A percentile compares a stretch with the other conserved stretches of the same genome.
Conservation (phyloP, 176 grass and related monocot genomes). For the Musa beccarii region DNA sequence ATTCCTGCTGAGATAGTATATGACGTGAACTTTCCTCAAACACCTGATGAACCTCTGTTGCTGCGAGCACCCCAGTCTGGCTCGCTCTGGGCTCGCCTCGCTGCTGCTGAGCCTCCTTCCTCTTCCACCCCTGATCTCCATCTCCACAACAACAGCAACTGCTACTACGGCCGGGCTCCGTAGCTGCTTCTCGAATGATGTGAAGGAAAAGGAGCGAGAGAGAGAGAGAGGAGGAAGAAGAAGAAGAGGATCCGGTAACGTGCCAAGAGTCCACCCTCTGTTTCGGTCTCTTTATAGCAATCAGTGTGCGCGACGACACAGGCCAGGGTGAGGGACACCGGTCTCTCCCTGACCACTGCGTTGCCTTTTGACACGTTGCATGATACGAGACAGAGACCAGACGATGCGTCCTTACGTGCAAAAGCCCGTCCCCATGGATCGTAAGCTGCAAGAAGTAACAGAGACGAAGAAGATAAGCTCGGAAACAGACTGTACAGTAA, state of each 20-base stretch:
- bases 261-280: neutral
- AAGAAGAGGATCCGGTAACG: neutral
- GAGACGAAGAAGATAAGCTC: too few relatives aligned
- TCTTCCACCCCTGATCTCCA: slow-evolving; percentile 30
- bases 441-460: too few relatives aligned
- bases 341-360: too few relatives aligned
- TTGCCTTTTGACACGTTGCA: too few relatives aligned
- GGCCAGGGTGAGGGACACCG: too few relatives aligned
- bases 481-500: too few relatives aligned
- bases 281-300: too few relatives aligned
- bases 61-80: slow-evolving; percentile 28
- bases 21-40: slow-evolving; percentile 67
- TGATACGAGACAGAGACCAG: too few relatives aligned
- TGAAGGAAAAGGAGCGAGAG: neutral
- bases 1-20: slow-evolving; percentile 95
- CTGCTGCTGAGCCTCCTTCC: slow-evolving; percentile 39
- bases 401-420: too few relatives aligned
- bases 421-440: too few relatives aligned
- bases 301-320: too few relatives aligned
- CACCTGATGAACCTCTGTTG: slow-evolving; percentile 30
- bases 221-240: neutral
- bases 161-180: neutral
- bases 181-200: neutral
- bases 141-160: neutral
- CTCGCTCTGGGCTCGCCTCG: slow-evolving; percentile 65